Base-by-base conservation (phyloP, 169 alveolate species). In the Plasmodium coatneyi region DNA sequence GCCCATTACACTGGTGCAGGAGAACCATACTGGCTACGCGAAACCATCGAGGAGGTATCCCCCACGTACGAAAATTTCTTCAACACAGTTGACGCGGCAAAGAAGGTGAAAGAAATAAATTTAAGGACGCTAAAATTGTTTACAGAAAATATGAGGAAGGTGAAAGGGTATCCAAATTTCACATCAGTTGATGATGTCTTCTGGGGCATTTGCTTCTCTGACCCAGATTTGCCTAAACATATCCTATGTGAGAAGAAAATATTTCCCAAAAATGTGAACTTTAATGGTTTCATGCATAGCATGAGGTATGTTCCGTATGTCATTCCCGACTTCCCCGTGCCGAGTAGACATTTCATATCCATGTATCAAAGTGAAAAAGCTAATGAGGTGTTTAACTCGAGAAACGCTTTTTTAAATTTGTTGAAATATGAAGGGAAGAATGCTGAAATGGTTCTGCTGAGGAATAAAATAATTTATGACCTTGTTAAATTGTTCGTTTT, bases 281-380 rank as follows among this genome's bases (percentile, higher is more conserved):
- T 80, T 71, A 80, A 91, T 56, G 95, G 95, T 39, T 91, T 91
- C 39, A 91, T 91, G 92, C 14, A 43, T 10, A 80, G 95, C 54
- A 91, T 91, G 95, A 70, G 95, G 82, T 91, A 91, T 81, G 46
- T 91, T 1, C 95, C 95, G 32, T 91, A 91, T 71, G 84, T 91
- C 43, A 91, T 54, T 70, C 95, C 95, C 28, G 95, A 91, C 22
- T 91, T 81, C 39, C 95, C 95, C 4, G n/a, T 91, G 54, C 79
- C 95, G 2, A 91, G 92, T 22, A 56, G 83, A 16, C 76, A 81
- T 52, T 91, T 91, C 71, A 30, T 22, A 36, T 70, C 78, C 10
- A 12, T 36, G 16, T 91, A 91, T 91, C 46, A 81, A 46, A 41
- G 56, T 82, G 72, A 46, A n/a, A 66, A 66, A 28, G 76, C 76